Base-by-base conservation (phyloP, 305 asterid species). In the Ajuga reptans region DNA sequence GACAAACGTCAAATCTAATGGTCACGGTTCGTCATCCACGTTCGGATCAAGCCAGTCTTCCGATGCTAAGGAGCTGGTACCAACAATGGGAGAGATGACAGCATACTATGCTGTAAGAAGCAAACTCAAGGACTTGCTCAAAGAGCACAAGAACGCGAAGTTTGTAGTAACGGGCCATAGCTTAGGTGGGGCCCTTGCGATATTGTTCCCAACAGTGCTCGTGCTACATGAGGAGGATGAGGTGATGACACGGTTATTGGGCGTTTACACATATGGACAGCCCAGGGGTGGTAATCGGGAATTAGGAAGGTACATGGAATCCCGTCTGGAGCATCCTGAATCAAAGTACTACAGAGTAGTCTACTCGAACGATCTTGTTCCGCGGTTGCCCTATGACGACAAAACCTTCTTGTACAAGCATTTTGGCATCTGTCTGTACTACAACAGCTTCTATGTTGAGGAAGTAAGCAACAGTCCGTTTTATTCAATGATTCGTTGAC, bases 131-230 rank as follows among this genome's bases (percentile, higher is more conserved):
- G 77, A 79, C 29, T 29, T 93, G 76, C 87, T 93, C 46, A 36
- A 73, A 53, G 86, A 89, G 80, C 91, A 93, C 83, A 64, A 66
- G 66, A 81, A 86, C 4, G 96, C 99, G 0, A 87, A 82, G 41
- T 82, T 93, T 80, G 84, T 89, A 14, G 89, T 89, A 24, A 91
- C 96, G 0, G 99, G 99, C 42, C 99, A 93, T 76, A 93, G 99
- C 76, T 80, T 93, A 36, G 99, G 99, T 9, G 99, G 97, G 72
- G 97, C 99, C 12, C 78, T 93, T 15, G 96, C 99, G 8, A 85
- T 93, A 77, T 41, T 93, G 80, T 87, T 91, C 84, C 96, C 97
- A 0, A 81, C 89, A 0, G 83, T 93, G 78, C 78, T 91, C 2
- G 81, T 82, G 66, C 77, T 91, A 79, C 96, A 87, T 1, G 73